Percentiles rank a stretch among this genome's conserved stretches.
phyloP scores from a whole-genome alignment of 148 eudicot species.

The Simmondsia chinensis region DNA sequence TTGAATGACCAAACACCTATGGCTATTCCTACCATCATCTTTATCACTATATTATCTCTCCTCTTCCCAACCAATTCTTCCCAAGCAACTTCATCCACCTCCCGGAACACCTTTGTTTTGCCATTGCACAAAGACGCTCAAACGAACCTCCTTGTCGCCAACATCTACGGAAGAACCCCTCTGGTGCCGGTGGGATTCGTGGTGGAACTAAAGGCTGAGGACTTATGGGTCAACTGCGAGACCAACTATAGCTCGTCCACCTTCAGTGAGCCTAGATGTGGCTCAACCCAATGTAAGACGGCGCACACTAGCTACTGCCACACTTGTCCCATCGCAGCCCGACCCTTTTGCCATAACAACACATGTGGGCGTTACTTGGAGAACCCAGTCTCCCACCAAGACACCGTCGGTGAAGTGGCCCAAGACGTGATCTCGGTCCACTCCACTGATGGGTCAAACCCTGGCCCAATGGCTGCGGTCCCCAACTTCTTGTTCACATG shows the following conservation, averaged over 20 bases:
- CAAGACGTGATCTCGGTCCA: constrained; percentile 34
- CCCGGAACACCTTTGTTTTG: constrained; percentile 22
- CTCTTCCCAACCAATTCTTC: neutral
- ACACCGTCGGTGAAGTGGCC: constrained; percentile 37
- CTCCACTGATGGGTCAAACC: constrained; percentile 19
- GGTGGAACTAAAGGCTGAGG: constrained; percentile 35
- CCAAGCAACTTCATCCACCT: constrained; percentile 7
- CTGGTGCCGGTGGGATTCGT: constrained; percentile 14
- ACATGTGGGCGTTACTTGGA: constrained; percentile 31
- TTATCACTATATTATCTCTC: constrained; percentile 4
- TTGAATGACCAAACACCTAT: too few relatives aligned
- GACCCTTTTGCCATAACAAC: constrained; percentile 56
- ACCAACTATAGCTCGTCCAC: constrained; percentile 38
- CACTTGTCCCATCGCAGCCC: constrained; percentile 14
- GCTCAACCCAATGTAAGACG: constrained; percentile 37
- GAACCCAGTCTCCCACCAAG: constrained; percentile 37
- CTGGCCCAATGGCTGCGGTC: constrained; percentile 18
- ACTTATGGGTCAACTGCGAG: constrained; percentile 51
- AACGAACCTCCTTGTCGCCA: constrained; percentile 34
- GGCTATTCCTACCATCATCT: too few relatives aligned
- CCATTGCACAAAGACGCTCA: constrained; percentile 30
- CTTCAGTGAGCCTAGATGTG: constrained; percentile 34
- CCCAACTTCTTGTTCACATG: constrained; percentile 40
- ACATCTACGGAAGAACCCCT: constrained; percentile 40
- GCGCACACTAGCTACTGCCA: constrained; percentile 36